Evolutionary conservation across 352 stramenopile species (phyloP), one percentile per base, ranked within the genome.

Genomic region (Phytophthora niederhauseri): DNA sequence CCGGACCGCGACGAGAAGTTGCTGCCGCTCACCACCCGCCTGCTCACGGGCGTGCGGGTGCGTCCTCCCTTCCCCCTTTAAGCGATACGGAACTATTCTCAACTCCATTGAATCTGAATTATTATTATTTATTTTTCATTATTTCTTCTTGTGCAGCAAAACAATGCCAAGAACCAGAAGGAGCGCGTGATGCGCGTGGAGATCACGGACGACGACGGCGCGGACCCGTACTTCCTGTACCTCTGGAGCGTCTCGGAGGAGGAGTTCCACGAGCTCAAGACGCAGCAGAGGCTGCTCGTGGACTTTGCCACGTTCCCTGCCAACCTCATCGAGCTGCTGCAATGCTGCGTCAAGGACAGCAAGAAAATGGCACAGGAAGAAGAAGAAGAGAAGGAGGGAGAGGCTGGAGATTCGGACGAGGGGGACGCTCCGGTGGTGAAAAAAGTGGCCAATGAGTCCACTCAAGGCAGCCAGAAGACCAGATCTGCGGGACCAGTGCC

Each of bases 251-350:
- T 98, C 30, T 95, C 89, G 22, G 95, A 98, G 70, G 91, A 97
- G 70, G 93, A 98, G 68, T 98, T 98, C 70, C 94, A 98, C 68
- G 87, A 97, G 41, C 76, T 98, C 4, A 98, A 98, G 78, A 80
- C 93, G 60, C 93, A 98, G 67, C 95, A 98, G 76, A 80, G 83
- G 31, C 73, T 98, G 36, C 82, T 98, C 6, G 93, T 98, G 49
- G 95, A 98, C 76, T 98, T 98, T 80, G 77, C 71, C 19, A 89
- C 79, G 24, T 98, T 98, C 68, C 89, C 95, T 8, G 75, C 72
- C 55, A 97, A 98, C 58, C 89, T 98, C 57, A 98, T 98, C 57
- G 93, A 98, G 65, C 77, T 98, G 34, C 71, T 98, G 41, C 73
- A 95, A 60, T 94, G 83, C 67, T 98, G 93, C 66, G 58, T 94